Conservation (phyloP, 140 eudicot genomes). For the Oenanthe javanica region DNA sequence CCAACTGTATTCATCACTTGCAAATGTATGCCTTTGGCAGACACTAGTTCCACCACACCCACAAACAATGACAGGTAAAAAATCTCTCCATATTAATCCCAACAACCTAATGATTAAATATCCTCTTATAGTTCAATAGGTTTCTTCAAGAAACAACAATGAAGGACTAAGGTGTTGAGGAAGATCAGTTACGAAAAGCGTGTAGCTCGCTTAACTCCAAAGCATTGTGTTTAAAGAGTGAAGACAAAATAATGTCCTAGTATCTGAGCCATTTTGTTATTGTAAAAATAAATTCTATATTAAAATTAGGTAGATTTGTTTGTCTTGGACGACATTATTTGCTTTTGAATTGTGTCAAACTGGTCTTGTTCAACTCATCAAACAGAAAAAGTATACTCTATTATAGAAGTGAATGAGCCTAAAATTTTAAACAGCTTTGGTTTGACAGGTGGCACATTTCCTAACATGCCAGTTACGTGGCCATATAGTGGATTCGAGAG, state of each 20-base stretch:
- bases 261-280: too few relatives aligned
- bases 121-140: neutral
- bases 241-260: neutral
- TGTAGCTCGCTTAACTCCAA: neutral
- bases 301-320: too few relatives aligned
- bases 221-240: neutral
- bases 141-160: neutral
- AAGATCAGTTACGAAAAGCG: neutral
- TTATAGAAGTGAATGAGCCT: neutral
- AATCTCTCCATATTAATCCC: neutral
- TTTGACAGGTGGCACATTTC: neutral
- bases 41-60: neutral
- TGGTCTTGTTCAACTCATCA: neutral
- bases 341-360: neutral
- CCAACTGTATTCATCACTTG: neutral
- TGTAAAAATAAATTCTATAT: too few relatives aligned
- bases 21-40: neutral
- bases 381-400: neutral
- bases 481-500: neutral
- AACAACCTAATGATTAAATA: neutral
- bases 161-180: neutral
- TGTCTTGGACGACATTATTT: neutral
- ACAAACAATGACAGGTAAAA: neutral
- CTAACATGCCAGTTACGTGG: neutral
- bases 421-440: neutral